Percentiles rank a stretch among this genome's conserved stretches.
Evolutionary conservation across 345 rosid genomes (phyloP).

Genomic region (Passiflora organensis): DNA sequence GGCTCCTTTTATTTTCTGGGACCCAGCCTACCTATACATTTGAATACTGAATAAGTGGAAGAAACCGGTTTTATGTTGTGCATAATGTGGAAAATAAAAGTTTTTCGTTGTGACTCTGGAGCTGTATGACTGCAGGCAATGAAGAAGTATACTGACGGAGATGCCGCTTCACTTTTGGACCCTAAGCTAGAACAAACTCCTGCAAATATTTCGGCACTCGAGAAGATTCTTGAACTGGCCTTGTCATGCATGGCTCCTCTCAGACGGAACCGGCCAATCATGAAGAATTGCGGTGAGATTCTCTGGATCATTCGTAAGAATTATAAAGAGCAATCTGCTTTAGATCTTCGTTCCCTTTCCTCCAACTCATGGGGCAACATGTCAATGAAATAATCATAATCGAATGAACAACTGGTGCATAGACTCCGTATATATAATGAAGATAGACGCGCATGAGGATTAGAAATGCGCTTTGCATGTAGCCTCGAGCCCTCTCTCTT

Average conservation of each 20-base stretch:
- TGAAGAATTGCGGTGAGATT: constrained; percentile 79
- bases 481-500: too few relatives aligned
- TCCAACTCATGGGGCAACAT: constrained; percentile 33
- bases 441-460: background rate
- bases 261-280: constrained; percentile 65
- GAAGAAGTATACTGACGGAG: constrained; percentile 60
- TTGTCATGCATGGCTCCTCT: constrained; percentile 68
- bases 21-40: too few relatives aligned
- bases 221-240: constrained; percentile 70
- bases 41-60: too few relatives aligned
- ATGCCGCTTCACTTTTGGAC: constrained; percentile 55
- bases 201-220: constrained; percentile 49
- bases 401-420: background rate
- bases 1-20: too few relatives aligned
- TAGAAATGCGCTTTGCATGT: too few relatives aligned
- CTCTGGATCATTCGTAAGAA: constrained; percentile 87
- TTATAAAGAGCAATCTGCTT: constrained; percentile 43
- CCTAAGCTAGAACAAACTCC: constrained; percentile 52
- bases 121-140: constrained; percentile 53
- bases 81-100: background rate
- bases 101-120: constrained; percentile 7
- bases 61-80: too few relatives aligned
- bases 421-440: background rate
- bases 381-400: constrained; percentile 23
- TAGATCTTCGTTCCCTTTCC: constrained; percentile 30